These are phyloP conservation scores for Rhodotorula diobovata DNA, from an alignment of 768 basidiomycete genomes.

Conservation along the genomic window DNA sequence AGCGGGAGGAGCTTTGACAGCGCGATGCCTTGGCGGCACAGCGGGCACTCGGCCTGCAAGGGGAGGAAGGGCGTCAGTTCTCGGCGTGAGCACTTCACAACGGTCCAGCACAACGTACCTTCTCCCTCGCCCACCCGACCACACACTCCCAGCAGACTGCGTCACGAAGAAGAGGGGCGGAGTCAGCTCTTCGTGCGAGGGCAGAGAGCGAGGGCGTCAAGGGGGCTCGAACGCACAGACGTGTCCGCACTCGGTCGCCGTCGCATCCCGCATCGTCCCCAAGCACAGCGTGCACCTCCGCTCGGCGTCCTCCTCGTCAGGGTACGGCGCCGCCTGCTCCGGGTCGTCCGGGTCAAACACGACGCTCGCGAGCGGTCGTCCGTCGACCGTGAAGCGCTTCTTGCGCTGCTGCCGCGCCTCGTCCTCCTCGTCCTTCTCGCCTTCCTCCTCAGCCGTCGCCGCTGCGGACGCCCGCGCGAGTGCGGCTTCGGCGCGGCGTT, in stretches of 20 bases:
- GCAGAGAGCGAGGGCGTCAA: not conserved
- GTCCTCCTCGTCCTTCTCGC: not conserved
- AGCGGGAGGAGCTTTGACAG: conserved; percentile 36
- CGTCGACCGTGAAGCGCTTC: conserved; percentile 39
- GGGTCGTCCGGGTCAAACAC: conserved; percentile 44
- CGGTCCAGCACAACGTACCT: conserved; percentile 19
- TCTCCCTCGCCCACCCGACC: conserved; percentile 43
- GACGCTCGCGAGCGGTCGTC: conserved; percentile 29
- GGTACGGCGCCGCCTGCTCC: conserved; percentile 32
- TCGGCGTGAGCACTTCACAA: not conserved
- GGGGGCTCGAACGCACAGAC: conserved; percentile 32
- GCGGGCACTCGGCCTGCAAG: conserved; percentile 37
- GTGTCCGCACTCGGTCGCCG: conserved; percentile 44
- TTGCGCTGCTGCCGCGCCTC: not conserved
- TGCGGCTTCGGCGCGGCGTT: conserved; percentile 13
- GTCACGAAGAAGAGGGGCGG: too few relatives aligned
- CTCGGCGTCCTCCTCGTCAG: conserved; percentile 32
- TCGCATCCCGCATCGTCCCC: conserved; percentile 39
- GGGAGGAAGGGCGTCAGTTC: not conserved
- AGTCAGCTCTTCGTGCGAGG: not conserved
- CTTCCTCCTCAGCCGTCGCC: not conserved
- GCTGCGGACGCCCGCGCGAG: not conserved
- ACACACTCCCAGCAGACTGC: conserved; percentile 44
- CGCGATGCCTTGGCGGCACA: conserved; percentile 36
- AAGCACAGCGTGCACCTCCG: conserved; percentile 43